Evolutionary conservation across 2,329 filamentous ascomycete genomes (phyloP).

Genomic region (Sclerotiophoma versabilis): DNA sequence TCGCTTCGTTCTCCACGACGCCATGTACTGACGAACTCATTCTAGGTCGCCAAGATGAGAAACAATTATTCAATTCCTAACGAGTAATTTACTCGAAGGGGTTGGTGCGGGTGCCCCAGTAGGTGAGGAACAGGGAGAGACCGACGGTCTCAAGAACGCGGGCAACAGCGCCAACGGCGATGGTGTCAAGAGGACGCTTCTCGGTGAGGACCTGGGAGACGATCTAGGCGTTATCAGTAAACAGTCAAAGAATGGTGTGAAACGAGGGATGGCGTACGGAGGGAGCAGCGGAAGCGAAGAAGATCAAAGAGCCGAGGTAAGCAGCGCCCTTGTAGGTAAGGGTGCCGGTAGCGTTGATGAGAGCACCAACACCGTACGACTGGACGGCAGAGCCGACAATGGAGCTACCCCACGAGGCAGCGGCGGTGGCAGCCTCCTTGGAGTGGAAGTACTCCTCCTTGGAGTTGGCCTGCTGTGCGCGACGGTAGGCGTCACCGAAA

Average conservation of each 20-base stretch:
- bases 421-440: conserved; percentile 88
- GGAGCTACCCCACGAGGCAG: conserved; percentile 88
- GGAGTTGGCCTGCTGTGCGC: conserved; percentile 87
- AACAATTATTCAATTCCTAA: conserved; percentile 28
- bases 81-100: conserved; percentile 74
- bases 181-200: conserved; percentile 89
- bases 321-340: conserved; percentile 96
- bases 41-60: conserved; percentile 36
- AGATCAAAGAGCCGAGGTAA: conserved; percentile 90
- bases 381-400: conserved; percentile 88
- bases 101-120: conserved; percentile 96
- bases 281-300: conserved; percentile 87
- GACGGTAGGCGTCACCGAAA: conserved; percentile 94
- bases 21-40: conserved; percentile 29
- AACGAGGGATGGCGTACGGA: conserved; percentile 66
- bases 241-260: not conserved
- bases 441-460: conserved; percentile 97
- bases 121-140: conserved; percentile 89
- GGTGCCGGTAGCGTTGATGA: conserved; percentile 90
- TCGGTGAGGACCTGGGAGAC: conserved; percentile 86
- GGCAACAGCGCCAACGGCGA: conserved; percentile 82
- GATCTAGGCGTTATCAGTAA: conserved; percentile 64
- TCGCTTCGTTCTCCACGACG: conserved; percentile 33
- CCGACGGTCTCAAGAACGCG: conserved; percentile 94
- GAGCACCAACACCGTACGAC: conserved; percentile 85